Base-by-base conservation (phyloP, 2,329 filamentous ascomycete species). In the Clarireedia hainanense region DNA sequence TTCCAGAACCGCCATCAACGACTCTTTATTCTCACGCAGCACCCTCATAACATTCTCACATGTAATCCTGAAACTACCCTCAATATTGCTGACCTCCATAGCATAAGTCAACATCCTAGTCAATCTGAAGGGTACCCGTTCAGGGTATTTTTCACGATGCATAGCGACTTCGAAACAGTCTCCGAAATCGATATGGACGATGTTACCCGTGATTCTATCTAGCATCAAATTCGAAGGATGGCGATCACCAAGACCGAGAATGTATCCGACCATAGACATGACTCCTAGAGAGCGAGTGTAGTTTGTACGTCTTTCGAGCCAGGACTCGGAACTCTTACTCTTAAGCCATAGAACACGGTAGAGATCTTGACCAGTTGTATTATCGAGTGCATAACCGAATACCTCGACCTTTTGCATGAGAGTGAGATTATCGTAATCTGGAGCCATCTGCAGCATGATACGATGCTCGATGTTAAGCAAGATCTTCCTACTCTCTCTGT, bases 231-330 rank as follows among this genome's bases (percentile, higher is more conserved):
- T 99, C 58, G 91, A 96, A 39, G 95, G 95, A 73, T 99, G 94
- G 48, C 95, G 86, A 74, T 99, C 94, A 54, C 94, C 94, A 14
- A 99, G 78, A 58, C 94, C 95, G 23, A 99, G 83, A 62, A 99
- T 97, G 72, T 99, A 99, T 61, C 94, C 94, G n/a, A 97, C 94
- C 91, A 99, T 99, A n/a, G 91, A 96, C 94, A 99, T 99, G 66
- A 99, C 94, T 64, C 90, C 94, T 2, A 99, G 79, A 1, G 92
- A 97, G 57, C 94, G 87, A 17, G 94, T 99, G 74, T 99, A 99
- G 70, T 96, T 99, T n/a, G 95, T 99, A 52, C 94, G 87, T 45
- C 94, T 83, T 72, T 97, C 94, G 36, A 99, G 84, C 94, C 94
- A 99, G 2, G 92, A 88, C 72, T 99, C 94, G 0, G 92, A 96